Base-by-base conservation (phyloP, 805 yeast genomes). In the Barnettozyma sp. region DNA sequence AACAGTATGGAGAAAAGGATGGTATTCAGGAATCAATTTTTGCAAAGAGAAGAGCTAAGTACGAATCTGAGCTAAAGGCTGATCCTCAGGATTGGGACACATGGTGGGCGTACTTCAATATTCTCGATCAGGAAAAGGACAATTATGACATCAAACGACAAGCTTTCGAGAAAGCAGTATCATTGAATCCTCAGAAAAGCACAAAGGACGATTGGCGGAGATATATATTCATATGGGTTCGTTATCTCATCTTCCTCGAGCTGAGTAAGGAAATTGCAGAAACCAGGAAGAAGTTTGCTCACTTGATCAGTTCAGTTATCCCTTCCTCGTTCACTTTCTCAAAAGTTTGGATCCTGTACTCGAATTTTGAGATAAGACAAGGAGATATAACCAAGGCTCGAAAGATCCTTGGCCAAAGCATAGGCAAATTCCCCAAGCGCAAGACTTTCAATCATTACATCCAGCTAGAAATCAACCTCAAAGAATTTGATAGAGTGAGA, bases 401-500 rank as follows among this genome's bases (percentile, higher is more conserved):
- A 26, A 80, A 75, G 52, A 56, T 82, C 2, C 56, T 85, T 18
- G 96, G 96, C 0, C 63, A 69, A 33, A 71, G 84, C 0, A 64
- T 90, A 14, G 97, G 95, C 0, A 59, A 66, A 30, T 68, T 72
- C 29, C 82, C 85, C 0, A 79, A 76, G 49, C 62, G 59, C 2
- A 73, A 73, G 35, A 56, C 84, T 0, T 76, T 80, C 51, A 63
- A 61, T 42, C 66, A 65, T 41, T 92, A 92, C 57, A 78, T 90
- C 31, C 63, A 60, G 2, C 44, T 87, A 23, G 97, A 90, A 52
- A 63, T 62, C 25, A 61, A 66, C 35, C 55, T 88, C 30, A 82
- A 82, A 24, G 92, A 87, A 48, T 82, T 82, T 65, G 94, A 82
- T 41, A 60, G 96, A 23, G 87, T 81, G 7, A 62, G 97, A 22